Evolutionary conservation across 805 yeast genomes (phyloP), one percentile per base, ranked within the genome.

Genomic region (Scheffersomyces lignosus): DNA sequence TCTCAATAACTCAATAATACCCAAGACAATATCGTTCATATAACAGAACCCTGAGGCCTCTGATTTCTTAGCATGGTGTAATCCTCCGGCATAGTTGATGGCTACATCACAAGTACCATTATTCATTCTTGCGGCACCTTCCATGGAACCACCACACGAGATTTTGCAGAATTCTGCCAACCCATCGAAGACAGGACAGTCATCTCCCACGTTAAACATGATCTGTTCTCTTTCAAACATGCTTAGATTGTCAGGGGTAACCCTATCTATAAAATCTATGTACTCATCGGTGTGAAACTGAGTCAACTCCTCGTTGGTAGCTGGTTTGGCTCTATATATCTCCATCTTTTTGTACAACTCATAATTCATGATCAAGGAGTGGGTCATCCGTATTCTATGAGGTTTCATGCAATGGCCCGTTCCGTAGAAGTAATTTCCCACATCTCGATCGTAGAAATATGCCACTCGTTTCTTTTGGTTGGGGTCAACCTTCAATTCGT

Each of bases 351-450:
- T 53, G 45, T 55, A 52, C 37, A 55, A 52, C 22, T 54, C 60
- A 31, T 55, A 55, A 49, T 55, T 55, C 60, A 55, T 55, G 38
- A 55, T 54, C 24, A 55, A 50, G 36, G 55, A 49, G 36, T 55
- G 60, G 15, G 60, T 55, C 60, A 55, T 55, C 43, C 60, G 48
- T 41, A 55, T 55, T 4, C 60, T 47, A 36, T 55, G 60, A 4
- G 60, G 60, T 27, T 55, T 55, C 60, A 55, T 55, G 23, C 58
- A 56, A 32, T 55, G 60, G 23, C 60, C 60, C 2, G 60, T 56
- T 10, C 60, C 60, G 36, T 55, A 55, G 31, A 56, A 56, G 49
- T 55, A 55, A 43, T 55, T 55, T 4, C 60, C 60, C 23, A 55
- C 58, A 18, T 55, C 60, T 18, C 54, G 54, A 29, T 55, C 60